These are phyloP conservation scores for Sphagnum contortum DNA, from an alignment of 225 moss, liverwort and hornwort species.

Conservation along the genomic window DNA sequence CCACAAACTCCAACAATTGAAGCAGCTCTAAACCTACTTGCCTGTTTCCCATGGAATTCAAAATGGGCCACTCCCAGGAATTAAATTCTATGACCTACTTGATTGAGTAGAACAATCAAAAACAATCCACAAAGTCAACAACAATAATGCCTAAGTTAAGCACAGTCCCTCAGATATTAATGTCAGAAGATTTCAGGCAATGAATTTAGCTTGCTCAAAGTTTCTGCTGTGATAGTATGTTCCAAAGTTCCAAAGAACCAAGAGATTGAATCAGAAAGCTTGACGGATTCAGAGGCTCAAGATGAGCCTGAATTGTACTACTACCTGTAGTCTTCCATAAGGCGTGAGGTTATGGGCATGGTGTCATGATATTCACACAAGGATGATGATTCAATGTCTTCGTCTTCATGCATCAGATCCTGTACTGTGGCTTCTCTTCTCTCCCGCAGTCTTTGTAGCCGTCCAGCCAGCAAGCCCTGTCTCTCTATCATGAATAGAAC, in stretches of 20 bases:
- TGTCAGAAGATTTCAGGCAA: neutral
- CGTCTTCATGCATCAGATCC: conserved; percentile 8
- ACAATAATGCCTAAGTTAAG: neutral
- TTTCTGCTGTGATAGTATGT: neutral
- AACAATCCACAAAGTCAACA: neutral
- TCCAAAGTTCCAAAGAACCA: neutral
- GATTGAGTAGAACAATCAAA: neutral
- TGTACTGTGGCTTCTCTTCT: conserved; percentile 24
- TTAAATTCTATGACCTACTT: neutral
- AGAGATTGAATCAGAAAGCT: neutral
- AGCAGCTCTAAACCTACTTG: conserved; percentile 79
- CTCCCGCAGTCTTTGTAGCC: conserved; percentile 63
- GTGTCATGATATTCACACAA: conserved; percentile 6
- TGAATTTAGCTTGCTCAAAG: neutral
- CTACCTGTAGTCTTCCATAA: conserved; percentile 58
- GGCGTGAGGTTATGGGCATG: conserved; percentile 19
- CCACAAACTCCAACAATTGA: conserved; percentile 77
- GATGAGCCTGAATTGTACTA: neutral
- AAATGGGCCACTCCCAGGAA: conserved; percentile 11
- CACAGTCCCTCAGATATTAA: neutral
- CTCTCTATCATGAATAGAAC: conserved; percentile 83
- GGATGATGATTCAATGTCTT: conserved; percentile 9
- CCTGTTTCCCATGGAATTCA: conserved; percentile 18
- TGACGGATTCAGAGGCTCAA: conserved; percentile 1
- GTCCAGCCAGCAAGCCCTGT: conserved; percentile 79